Conservation (phyloP, 306 rosid genomes). For the Albizia julibrissin region DNA sequence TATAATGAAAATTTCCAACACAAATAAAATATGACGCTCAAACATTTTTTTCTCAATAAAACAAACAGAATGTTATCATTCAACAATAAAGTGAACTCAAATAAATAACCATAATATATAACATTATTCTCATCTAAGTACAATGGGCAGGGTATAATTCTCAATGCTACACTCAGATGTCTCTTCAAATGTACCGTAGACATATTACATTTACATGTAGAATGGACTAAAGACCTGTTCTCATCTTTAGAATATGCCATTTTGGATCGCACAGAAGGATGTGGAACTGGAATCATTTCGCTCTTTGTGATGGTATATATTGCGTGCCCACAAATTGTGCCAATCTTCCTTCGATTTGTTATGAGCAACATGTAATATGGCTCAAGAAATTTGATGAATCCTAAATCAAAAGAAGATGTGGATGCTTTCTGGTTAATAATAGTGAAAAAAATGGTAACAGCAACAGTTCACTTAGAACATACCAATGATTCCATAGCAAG, state of each 20-base stretch:
- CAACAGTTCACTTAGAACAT: conserved; percentile 30
- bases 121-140: conserved; percentile 43
- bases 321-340: conserved; percentile 63
- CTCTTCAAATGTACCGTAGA: conserved; percentile 43
- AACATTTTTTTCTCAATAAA: conserved; percentile 29
- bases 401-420: conserved; percentile 44
- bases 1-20: conserved; percentile 46
- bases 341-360: conserved; percentile 68
- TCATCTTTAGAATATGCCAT: conserved; percentile 71
- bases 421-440: conserved; percentile 1
- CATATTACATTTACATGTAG: conserved; percentile 12
- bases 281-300: conserved; percentile 67
- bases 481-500: conserved; percentile 96
- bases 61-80: conserved; percentile 35
- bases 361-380: conserved; percentile 69
- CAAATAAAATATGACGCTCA: conserved; percentile 44
- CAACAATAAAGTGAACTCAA: conserved; percentile 41
- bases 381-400: conserved; percentile 68
- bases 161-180: conserved; percentile 49
- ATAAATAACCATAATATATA: conserved; percentile 27
- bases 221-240: conserved; percentile 39
- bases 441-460: neutral
- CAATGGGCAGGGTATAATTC: conserved; percentile 43
- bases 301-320: conserved; percentile 64
- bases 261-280: conserved; percentile 58